These are phyloP conservation scores for Colletotrichum destructivum DNA, from an alignment of 2,329 filamentous ascomycete genomes.

Conservation along the genomic window DNA sequence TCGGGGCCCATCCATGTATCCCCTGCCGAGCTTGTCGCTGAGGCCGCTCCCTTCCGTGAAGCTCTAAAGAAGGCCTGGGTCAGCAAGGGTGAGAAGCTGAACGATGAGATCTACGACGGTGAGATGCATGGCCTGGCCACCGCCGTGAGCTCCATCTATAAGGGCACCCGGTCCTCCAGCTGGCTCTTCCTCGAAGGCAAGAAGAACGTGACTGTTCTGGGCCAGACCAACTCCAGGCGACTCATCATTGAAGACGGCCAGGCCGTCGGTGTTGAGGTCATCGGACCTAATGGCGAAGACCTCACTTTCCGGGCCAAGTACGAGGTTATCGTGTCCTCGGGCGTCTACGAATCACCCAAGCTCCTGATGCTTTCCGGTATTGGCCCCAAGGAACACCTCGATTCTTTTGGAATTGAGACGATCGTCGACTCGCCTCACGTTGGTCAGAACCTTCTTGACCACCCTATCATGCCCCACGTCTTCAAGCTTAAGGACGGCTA, in stretches of 20 bases:
- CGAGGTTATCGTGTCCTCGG: constrained; percentile 65
- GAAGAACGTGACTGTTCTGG: constrained; percentile 68
- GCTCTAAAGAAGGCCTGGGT: constrained; percentile 67
- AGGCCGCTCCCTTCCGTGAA: constrained; percentile 66
- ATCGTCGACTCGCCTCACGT: constrained; percentile 73
- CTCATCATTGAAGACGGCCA: constrained; percentile 65
- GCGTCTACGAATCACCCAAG: constrained; percentile 76
- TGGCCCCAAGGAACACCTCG: constrained; percentile 68
- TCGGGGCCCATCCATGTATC: constrained; percentile 68
- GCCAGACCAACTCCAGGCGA: constrained; percentile 64
- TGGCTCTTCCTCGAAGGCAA: constrained; percentile 67
- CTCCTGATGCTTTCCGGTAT: constrained; percentile 77
- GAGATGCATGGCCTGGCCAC: constrained; percentile 68
- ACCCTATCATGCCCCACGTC: constrained; percentile 68
- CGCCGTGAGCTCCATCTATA: constrained; percentile 70
- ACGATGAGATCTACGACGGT: constrained; percentile 70
- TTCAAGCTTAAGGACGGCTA: constrained; percentile 60
- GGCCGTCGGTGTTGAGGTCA: constrained; percentile 63
- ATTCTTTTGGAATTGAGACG: constrained; percentile 66
- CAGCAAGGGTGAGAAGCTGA: constrained; percentile 64
- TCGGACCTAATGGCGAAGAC: constrained; percentile 54
- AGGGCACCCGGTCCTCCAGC: constrained; percentile 67
- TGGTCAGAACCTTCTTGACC: constrained; percentile 76
- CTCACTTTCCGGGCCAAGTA: constrained; percentile 62
- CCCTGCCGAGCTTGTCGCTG: constrained; percentile 68